Percentiles rank a stretch among this genome's conserved stretches.
These are phyloP conservation scores for Hyaloperonospora brassicae DNA, from an alignment of 352 stramenopile genomes.

Conservation along the genomic window DNA sequence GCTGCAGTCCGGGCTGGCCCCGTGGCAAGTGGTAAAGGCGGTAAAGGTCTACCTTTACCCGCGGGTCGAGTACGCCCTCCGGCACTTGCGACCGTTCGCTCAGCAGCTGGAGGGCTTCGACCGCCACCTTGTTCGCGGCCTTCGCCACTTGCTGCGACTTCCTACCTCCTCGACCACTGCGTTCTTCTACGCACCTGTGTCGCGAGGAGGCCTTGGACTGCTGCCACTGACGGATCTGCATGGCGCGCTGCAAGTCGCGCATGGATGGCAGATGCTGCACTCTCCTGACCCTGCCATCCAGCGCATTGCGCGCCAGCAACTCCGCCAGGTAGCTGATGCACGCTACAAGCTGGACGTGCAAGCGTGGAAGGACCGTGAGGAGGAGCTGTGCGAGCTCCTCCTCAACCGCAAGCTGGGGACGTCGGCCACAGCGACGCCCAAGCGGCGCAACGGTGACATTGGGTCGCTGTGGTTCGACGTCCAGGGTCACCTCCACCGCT, in stretches of 20 bases:
- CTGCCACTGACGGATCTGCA: conserved; percentile 9
- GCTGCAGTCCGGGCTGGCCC: conserved; percentile 1
- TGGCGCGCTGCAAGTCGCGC: conserved; percentile 2
- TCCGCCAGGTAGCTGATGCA: conserved; percentile 6
- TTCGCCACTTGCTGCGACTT: not conserved
- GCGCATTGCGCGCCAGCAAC: conserved; percentile 7
- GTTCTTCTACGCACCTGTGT: conserved; percentile 13
- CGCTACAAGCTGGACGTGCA: conserved; percentile 1
- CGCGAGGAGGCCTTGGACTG: conserved; percentile 1
- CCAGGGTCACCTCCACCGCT: not conserved
- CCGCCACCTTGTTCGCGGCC: not conserved
- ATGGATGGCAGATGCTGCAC: conserved; percentile 15
- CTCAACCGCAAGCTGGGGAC: too few relatives aligned
- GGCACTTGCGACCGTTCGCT: too few relatives aligned
- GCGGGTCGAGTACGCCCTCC: too few relatives aligned
- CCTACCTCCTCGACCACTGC: conserved; percentile 1
- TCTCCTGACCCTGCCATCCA: conserved; percentile 3
- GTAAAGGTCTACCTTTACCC: not conserved
- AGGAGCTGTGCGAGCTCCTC: too few relatives aligned
- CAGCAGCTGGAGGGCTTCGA: too few relatives aligned
- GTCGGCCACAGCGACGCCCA: too few relatives aligned
- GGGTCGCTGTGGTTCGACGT: conserved; percentile 12
- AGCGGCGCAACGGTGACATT: too few relatives aligned
- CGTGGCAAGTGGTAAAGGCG: not conserved
- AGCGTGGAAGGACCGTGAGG: not conserved